Conservation (phyloP, 345 rosid species). For the Linum trigynum region DNA sequence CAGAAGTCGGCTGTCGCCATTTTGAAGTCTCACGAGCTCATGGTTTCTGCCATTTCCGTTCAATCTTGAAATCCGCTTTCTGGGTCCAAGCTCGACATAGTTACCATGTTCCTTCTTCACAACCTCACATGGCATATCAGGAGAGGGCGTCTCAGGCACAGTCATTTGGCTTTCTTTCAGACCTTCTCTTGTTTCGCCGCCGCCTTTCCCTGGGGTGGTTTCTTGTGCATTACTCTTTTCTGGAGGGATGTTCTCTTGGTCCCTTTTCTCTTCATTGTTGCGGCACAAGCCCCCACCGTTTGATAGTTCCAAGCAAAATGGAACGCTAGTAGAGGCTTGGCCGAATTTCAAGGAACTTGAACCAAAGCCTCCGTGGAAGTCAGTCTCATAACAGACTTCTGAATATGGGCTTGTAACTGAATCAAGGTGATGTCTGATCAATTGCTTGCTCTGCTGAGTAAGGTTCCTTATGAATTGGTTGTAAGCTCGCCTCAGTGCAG, state of each 20-base stretch:
- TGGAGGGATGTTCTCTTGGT: constrained; percentile 79
- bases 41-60: constrained; percentile 38
- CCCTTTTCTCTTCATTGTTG: constrained; percentile 42
- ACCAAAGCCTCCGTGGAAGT: constrained; percentile 55
- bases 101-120: constrained; percentile 67
- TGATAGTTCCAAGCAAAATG: constrained; percentile 68
- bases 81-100: constrained; percentile 56
- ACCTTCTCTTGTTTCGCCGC: constrained; percentile 39
- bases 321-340: constrained; percentile 40
- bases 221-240: constrained; percentile 44
- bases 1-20: constrained; percentile 36
- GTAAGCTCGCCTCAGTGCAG: constrained; percentile 71
- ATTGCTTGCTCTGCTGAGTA: constrained; percentile 78
- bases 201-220: constrained; percentile 76
- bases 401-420: constrained; percentile 95
- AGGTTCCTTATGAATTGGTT: constrained; percentile 62
- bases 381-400: constrained; percentile 74
- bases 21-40: constrained; percentile 48
- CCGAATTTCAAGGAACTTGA: constrained; percentile 27
- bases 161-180: constrained; percentile 65
- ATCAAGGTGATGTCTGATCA: constrained; percentile 88
- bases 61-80: constrained; percentile 68
- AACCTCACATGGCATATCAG: constrained; percentile 75
- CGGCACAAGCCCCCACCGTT: constrained; percentile 31
- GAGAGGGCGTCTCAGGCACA: constrained; percentile 97